A percentile compares a stretch with the other conserved stretches of the same genome.
phyloP scores from a whole-genome alignment of 1,139 yeast species.

The Nakaseomyces sp. region DNA sequence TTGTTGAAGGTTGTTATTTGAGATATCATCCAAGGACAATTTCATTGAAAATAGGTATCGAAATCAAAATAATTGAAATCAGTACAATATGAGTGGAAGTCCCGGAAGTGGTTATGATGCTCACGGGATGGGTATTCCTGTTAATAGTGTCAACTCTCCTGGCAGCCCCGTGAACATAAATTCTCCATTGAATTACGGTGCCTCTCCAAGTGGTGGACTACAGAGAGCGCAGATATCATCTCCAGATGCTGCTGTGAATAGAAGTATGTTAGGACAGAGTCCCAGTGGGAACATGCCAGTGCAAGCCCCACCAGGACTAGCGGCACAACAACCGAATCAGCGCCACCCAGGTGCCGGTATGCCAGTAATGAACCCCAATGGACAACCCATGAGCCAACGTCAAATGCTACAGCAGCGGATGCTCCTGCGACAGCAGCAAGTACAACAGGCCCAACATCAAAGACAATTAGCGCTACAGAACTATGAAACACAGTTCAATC shows the following conservation, averaged over 20 bases:
- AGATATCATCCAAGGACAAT: too few species aligned
- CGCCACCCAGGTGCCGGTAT: not conserved
- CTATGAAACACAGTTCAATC: conserved; percentile 38
- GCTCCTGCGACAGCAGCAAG: conserved; percentile 33
- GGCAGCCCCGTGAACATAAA: conserved; percentile 13
- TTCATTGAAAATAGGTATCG: too few species aligned
- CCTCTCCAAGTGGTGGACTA: not conserved
- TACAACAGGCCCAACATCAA: conserved; percentile 32
- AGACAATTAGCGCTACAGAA: conserved; percentile 39
- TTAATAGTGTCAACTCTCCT: conserved; percentile 12
- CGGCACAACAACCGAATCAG: not conserved
- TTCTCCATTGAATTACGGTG: conserved; percentile 2
- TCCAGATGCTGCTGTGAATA: not conserved
- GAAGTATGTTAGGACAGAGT: not conserved
- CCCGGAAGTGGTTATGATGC: conserved; percentile 4
- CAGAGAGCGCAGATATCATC: not conserved
- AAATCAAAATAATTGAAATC: too few species aligned
- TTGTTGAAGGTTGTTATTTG: too few species aligned
- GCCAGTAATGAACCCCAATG: conserved; percentile 5
- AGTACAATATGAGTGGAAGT: conserved; percentile 1
- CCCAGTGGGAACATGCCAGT: not conserved
- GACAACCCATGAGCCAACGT: conserved; percentile 5
- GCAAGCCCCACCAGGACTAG: not conserved
- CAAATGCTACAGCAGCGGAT: conserved; percentile 22
- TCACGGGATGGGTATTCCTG: conserved; percentile 21